phyloP scores from a whole-genome alignment of 2,329 filamentous ascomycete species.

The Monosporascus sp. region DNA sequence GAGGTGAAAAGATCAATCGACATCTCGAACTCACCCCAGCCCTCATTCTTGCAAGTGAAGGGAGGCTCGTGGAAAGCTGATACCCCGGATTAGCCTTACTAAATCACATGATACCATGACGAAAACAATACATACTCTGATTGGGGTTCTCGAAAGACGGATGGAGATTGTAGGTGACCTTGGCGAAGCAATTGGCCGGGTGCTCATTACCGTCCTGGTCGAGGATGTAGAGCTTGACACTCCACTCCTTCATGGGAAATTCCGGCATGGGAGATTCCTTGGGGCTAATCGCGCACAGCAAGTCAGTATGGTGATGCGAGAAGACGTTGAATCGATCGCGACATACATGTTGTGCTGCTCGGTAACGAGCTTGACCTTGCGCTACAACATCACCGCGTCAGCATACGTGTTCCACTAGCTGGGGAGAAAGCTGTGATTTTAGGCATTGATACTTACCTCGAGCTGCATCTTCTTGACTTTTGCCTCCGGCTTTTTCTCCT shows the following conservation, averaged over 20 bases:
- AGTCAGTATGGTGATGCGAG: constrained; percentile 12
- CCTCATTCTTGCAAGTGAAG: constrained; percentile 87
- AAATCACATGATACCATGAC: background rate
- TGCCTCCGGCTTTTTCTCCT: too few relatives aligned
- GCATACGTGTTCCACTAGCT: constrained; percentile 2
- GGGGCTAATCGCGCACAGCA: constrained; percentile 45
- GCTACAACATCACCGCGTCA: constrained; percentile 50
- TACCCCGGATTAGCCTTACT: background rate
- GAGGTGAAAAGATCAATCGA: constrained; percentile 74
- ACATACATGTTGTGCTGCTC: constrained; percentile 85
- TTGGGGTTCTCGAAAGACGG: constrained; percentile 84
- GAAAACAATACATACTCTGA: constrained; percentile 60
- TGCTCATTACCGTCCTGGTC: constrained; percentile 83
- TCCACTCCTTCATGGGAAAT: constrained; percentile 92
- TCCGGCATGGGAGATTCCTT: constrained; percentile 78
- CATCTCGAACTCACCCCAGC: constrained; percentile 99
- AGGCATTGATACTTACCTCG: too few relatives aligned
- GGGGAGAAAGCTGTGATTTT: too few relatives aligned
- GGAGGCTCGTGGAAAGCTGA: constrained; percentile 77
- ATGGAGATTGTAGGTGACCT: constrained; percentile 88
- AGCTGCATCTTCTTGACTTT: too few relatives aligned
- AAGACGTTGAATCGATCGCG: constrained; percentile 1
- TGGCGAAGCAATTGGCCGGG: constrained; percentile 80
- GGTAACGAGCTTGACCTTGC: constrained; percentile 87
- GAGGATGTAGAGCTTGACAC: constrained; percentile 75